phyloP scores from a whole-genome alignment of 495 filamentous ascomycete species.

The Hypoxylon lienhwacheense region DNA sequence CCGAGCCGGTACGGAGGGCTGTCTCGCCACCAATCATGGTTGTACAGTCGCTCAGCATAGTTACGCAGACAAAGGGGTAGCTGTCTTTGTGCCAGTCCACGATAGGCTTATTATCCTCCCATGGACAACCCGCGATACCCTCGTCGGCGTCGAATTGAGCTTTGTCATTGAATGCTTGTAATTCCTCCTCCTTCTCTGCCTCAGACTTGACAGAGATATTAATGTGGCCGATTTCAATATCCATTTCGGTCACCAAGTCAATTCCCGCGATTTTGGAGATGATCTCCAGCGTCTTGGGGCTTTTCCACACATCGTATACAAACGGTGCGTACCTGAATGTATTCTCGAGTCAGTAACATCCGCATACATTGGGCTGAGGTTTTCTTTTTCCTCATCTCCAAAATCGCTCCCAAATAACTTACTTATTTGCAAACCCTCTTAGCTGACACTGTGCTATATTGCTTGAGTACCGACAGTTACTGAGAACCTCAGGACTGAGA shows the following conservation, averaged over 20 bases:
- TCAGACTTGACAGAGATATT: slow-evolving; percentile 66
- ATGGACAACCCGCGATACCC: slow-evolving; percentile 37
- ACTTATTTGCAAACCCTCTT: slow-evolving; percentile 70
- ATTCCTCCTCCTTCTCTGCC: slow-evolving; percentile 47
- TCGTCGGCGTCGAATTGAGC: slow-evolving; percentile 50
- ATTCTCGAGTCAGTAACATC: slow-evolving; percentile 5
- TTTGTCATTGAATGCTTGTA: slow-evolving; percentile 30
- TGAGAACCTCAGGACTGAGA: slow-evolving; percentile 62
- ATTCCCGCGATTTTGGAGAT: slow-evolving; percentile 75
- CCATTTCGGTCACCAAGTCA: slow-evolving; percentile 68
- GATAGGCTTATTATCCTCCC: slow-evolving; percentile 63
- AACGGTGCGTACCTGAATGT: slow-evolving; percentile 52
- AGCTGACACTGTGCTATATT: slow-evolving; percentile 67
- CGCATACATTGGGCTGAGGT: background rate
- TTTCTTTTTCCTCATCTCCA: background rate
- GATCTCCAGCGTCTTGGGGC: slow-evolving; percentile 63
- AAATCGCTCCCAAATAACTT: slow-evolving; percentile 33
- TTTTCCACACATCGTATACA: slow-evolving; percentile 70
- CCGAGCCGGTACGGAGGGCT: slow-evolving; percentile 61
- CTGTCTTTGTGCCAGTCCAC: slow-evolving; percentile 75
- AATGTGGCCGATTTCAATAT: slow-evolving; percentile 74
- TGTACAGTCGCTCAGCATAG: slow-evolving; percentile 72
- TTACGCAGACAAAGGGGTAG: slow-evolving; percentile 76
- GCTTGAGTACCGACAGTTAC: slow-evolving; percentile 65
- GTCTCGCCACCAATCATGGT: slow-evolving; percentile 75